Conservation (phyloP, 176 grass and related monocot species). For the Bonia amplexicaulis region DNA sequence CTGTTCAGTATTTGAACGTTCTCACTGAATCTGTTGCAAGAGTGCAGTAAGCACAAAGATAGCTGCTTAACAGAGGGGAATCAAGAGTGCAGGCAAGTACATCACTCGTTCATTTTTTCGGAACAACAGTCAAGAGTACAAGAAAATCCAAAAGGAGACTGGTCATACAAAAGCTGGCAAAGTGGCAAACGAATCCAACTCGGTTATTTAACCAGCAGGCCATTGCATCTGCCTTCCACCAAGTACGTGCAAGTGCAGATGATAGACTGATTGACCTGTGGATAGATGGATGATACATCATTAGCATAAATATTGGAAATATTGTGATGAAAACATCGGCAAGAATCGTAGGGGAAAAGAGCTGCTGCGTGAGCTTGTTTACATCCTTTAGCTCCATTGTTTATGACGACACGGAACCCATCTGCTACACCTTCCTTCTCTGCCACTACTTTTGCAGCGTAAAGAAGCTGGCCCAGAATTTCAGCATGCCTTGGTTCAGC, state of each 20-base stretch:
- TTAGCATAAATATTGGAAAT: background rate
- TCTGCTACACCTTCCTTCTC: conserved; percentile 81
- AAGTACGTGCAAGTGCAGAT: conserved; percentile 77
- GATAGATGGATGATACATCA: background rate
- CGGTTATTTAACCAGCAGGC: conserved; percentile 59
- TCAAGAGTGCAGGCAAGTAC: background rate
- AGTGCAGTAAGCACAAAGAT: background rate
- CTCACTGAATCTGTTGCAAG: background rate
- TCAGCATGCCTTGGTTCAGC: conserved; percentile 76
- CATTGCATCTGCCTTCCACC: conserved; percentile 92
- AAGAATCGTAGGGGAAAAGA: background rate
- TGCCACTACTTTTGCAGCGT: conserved; percentile 66
- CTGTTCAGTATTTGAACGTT: background rate
- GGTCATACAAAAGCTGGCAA: background rate
- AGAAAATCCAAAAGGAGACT: background rate
- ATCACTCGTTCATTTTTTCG: background rate
- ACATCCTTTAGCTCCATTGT: conserved; percentile 86
- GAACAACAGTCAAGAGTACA: background rate
- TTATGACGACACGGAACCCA: conserved; percentile 77
- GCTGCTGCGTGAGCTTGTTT: conserved; percentile 16
- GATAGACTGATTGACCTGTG: conserved; percentile 91
- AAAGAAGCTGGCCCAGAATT: conserved; percentile 83
- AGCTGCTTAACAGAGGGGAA: background rate
- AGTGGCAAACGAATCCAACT: background rate
- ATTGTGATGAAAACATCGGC: background rate